These are phyloP conservation scores for Delonix regia DNA, from an alignment of 306 rosid genomes.

Conservation along the genomic window DNA sequence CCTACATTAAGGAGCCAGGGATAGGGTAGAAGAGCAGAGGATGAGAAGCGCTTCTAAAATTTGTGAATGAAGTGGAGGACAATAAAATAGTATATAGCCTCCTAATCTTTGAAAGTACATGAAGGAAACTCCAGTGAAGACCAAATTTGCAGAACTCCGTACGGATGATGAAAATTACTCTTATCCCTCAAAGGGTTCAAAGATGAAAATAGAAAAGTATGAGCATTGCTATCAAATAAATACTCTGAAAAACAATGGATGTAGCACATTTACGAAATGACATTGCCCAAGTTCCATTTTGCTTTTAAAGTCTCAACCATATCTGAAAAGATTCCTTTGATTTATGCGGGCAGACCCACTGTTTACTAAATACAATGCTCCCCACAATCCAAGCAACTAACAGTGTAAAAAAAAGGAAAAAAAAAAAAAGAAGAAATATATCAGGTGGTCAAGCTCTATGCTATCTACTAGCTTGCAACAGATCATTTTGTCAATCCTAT, in stretches of 20 bases:
- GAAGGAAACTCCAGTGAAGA: background rate
- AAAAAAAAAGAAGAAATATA: too few relatives aligned
- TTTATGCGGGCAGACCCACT: background rate
- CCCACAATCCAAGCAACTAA: too few relatives aligned
- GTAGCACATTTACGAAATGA: background rate
- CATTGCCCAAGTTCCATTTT: background rate
- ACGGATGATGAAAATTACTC: background rate
- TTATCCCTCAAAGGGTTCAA: background rate
- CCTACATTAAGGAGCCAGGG: background rate
- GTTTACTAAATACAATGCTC: too few relatives aligned
- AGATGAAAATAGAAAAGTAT: background rate
- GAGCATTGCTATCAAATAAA: background rate
- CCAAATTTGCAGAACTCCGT: background rate
- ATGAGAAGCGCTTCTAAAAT: background rate
- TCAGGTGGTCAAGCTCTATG: too few relatives aligned
- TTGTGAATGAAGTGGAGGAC: background rate
- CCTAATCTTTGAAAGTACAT: background rate
- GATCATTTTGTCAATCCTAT: too few relatives aligned
- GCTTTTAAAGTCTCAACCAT: background rate
- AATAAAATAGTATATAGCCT: background rate
- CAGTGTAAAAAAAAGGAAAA: too few relatives aligned
- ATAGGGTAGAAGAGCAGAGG: background rate
- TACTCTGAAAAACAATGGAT: background rate
- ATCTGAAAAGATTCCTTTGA: background rate
- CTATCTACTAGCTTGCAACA: too few relatives aligned